Base-by-base conservation (phyloP, 148 eudicot genomes). In the Fagopyrum homotropicum region DNA sequence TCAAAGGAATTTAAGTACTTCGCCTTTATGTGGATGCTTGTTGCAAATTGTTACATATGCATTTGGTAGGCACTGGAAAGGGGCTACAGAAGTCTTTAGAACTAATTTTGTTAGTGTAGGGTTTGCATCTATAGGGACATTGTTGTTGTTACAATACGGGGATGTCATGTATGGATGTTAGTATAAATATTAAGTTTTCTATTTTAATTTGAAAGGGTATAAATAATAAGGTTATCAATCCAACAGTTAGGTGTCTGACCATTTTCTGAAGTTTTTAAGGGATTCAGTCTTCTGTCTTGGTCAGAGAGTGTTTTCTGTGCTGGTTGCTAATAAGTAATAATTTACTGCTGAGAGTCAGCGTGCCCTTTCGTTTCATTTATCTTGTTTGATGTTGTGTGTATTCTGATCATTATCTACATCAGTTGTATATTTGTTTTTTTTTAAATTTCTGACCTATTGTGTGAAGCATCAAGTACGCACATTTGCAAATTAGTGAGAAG, bases 301-400 rank as follows among this genome's bases (percentile, higher is more conserved):
- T 40, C 68, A 26, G 68, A 60, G 68, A 57, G 43, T 26, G 68
- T 60, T 60, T 29, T 29, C 68, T 60, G 68, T 60, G 10, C 30
- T 57, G 63, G 63, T 57, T 7, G 68, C 68, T 61, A 26, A 43
- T 61, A 43, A 35, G 40, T 35, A 35, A 35, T 35, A 29, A 61
- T 29, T 3, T 61, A 6, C 35, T 14, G 43, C 68, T 14, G 10
- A 4, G 10, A 43, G 68, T 61, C 30, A 9, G 68, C 30, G 26
- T 26, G 44, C 68, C 15, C 44, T 26, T 61, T 29, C 6, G 15
- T 29, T 61, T 26, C 68, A 61, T 10, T 61, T 61, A 61, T 40
- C 43, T 22, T 61, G 22, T 9, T 40, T 26, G 10, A 8, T 7
- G 2, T 26, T 60, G 15, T 56, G 64, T 0, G 29, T 57, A 57